Conservation (phyloP, 2,329 filamentous ascomycete genomes). For the Nemania sp. region DNA sequence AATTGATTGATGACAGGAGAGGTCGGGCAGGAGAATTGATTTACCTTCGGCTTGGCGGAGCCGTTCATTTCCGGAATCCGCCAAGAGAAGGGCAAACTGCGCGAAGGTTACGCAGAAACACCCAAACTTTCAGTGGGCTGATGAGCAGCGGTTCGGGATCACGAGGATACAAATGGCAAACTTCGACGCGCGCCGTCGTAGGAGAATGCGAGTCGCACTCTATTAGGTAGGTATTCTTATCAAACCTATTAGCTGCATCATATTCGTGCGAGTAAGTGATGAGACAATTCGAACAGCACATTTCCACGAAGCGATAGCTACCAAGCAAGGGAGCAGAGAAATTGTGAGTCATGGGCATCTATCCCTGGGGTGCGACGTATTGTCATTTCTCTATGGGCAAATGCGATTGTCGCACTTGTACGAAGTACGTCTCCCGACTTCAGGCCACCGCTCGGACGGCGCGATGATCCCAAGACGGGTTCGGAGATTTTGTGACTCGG, state of each 20-base stretch:
- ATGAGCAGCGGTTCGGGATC: background rate
- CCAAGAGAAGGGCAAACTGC: slow-evolving; percentile 21
- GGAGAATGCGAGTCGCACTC: too few relatives aligned
- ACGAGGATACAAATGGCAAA: background rate
- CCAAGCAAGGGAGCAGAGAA: too few relatives aligned
- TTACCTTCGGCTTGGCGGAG: too few relatives aligned
- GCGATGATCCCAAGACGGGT: slow-evolving; percentile 3
- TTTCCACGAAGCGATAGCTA: too few relatives aligned
- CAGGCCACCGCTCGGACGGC: background rate
- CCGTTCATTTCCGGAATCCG: background rate
- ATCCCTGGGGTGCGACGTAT: slow-evolving; percentile 9
- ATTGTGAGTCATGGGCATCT: background rate
- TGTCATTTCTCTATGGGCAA: slow-evolving; percentile 9
- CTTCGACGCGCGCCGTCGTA: slow-evolving; percentile 9
- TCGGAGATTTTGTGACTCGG: background rate
- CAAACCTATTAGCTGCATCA: too few relatives aligned
- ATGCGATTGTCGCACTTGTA: slow-evolving; percentile 9
- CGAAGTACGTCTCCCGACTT: background rate
- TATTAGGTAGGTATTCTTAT: too few relatives aligned
- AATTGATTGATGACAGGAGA: slow-evolving; percentile 9
- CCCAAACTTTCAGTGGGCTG: slow-evolving; percentile 14
- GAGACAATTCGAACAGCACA: too few relatives aligned
- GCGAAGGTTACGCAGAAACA: slow-evolving; percentile 15
- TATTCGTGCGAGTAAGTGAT: too few relatives aligned
- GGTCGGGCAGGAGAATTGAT: slow-evolving; percentile 13